A percentile compares a stretch with the other conserved stretches of the same genome.
Evolutionary conservation across 768 basidiomycete species (phyloP).

Genomic region (Coprinopsis sp.): DNA sequence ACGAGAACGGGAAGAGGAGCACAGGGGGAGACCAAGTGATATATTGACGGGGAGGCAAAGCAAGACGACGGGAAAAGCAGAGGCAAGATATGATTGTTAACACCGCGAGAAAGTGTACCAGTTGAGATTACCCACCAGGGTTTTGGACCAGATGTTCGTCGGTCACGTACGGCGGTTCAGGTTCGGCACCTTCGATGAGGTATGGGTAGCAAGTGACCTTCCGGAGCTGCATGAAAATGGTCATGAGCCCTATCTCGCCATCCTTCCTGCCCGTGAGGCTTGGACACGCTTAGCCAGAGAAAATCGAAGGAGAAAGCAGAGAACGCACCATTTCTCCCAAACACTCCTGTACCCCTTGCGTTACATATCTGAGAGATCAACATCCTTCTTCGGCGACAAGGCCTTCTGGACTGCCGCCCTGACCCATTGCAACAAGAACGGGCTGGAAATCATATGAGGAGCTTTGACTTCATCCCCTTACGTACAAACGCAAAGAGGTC

Average conservation of each 20-base stretch:
- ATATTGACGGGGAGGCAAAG: too few relatives aligned
- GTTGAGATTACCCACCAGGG: constrained; percentile 45
- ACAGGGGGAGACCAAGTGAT: too few relatives aligned
- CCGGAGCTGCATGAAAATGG: constrained; percentile 98
- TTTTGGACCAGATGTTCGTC: constrained; percentile 95
- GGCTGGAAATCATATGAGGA: constrained; percentile 91
- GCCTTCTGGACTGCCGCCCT: constrained; percentile 97
- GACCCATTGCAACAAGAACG: constrained; percentile 90
- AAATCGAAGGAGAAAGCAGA: neutral
- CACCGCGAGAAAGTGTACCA: too few relatives aligned
- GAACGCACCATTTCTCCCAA: constrained; percentile 82
- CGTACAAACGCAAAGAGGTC: constrained; percentile 94
- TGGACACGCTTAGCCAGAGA: too few relatives aligned
- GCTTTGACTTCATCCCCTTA: constrained; percentile 90
- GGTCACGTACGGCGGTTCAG: constrained; percentile 96
- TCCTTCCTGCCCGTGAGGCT: constrained; percentile 96
- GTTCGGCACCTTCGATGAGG: constrained; percentile 95
- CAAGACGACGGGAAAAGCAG: too few relatives aligned
- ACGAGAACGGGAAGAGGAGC: too few relatives aligned
- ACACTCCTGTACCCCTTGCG: constrained; percentile 96
- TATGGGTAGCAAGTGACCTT: constrained; percentile 92
- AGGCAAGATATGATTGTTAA: too few relatives aligned
- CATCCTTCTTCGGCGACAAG: constrained; percentile 94
- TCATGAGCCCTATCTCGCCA: constrained; percentile 95
- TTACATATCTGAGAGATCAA: constrained; percentile 96